Base-by-base conservation (phyloP, 495 filamentous ascomycete genomes). In the Immersiella caudata region DNA sequence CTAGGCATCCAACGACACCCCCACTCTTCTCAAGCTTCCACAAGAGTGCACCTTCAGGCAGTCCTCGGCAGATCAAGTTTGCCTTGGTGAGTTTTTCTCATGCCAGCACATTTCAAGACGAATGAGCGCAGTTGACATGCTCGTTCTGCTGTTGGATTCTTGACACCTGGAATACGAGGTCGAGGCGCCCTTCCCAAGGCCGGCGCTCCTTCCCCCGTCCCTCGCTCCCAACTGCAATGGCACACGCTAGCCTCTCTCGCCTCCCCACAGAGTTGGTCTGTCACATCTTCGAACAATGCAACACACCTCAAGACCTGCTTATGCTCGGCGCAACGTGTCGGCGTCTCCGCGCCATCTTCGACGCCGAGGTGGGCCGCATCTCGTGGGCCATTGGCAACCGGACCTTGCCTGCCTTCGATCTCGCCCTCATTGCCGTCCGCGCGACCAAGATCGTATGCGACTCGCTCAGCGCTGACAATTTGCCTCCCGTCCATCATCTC, bases 341-440 rank as follows among this genome's bases (percentile, higher is more conserved):
- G 57, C n/a, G 18, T 20, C n/a, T 62, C 5, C 25, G 26, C 20
- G 36, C 36, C 20, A 46, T 62, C 24, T 62, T 62, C 14, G 12
- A 14, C 36, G 35, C 60, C 36, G 7, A 62, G 11, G 22, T 12
- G 36, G 36, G 36, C 0, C 25, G n/a, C 36, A 52, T 52, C 25
- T 6, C 24, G 1, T 51, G 60, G 60, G 5, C 33, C 1, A 5
- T 62, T 36, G 60, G 60, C 21, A 35, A 25, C 25, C 60, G 60
- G 14, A 24, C 14, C 25, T 21, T 62, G 8, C 16, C 6, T 11
- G 60, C 36, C 35, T 62, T 50, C 20, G 60, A 62, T 36, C 35
- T 62, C 4, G 60, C 60, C 36, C 35, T 62, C 24, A 24, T 62
- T 29, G 60, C 60, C 2, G 40, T 62, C 7, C 60, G 60, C 2